Evolutionary conservation across 352 stramenopile genomes (phyloP).

Genomic region (Globisporangium sylvaticum): DNA sequence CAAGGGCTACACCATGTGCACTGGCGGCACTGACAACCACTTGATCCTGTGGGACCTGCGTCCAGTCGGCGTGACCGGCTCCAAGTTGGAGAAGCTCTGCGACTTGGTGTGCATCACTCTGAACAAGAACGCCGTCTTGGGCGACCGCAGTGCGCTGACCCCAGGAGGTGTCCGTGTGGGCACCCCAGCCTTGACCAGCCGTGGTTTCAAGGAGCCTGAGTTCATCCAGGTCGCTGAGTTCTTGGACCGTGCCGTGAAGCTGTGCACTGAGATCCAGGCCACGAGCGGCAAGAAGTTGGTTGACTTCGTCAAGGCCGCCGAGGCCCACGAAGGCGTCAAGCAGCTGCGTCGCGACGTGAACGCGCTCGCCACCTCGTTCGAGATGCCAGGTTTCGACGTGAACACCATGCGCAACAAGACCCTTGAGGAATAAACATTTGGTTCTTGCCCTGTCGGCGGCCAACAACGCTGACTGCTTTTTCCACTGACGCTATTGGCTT

Average conservation of each 20-base stretch:
- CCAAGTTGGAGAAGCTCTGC: constrained; percentile 98
- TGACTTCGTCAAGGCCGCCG: constrained; percentile 90
- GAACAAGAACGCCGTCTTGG: constrained; percentile 99
- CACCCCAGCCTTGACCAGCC: constrained; percentile 95
- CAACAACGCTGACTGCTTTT: constrained; percentile 6
- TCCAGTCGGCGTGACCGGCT: constrained; percentile 93
- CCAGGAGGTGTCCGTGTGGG: constrained; percentile 95
- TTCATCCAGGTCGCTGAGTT: constrained; percentile 96
- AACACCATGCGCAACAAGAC: constrained; percentile 87
- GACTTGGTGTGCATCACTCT: constrained; percentile 97
- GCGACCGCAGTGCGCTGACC: constrained; percentile 94
- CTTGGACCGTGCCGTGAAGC: constrained; percentile 92
- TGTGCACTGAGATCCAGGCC: constrained; percentile 92
- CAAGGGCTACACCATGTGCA: constrained; percentile 95
- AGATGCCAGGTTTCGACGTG: constrained; percentile 95
- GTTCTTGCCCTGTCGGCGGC: background rate
- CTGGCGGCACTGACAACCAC: constrained; percentile 99
- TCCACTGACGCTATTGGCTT: constrained; percentile 11
- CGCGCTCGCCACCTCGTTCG: constrained; percentile 91
- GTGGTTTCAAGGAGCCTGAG: constrained; percentile 95
- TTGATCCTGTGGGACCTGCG: constrained; percentile 98
- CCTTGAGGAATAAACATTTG: constrained; percentile 48
- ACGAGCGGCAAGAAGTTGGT: constrained; percentile 90
- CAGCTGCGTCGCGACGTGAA: constrained; percentile 91
- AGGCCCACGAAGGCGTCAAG: constrained; percentile 83